Percentiles rank a stretch among this genome's conserved stretches.
These are phyloP conservation scores for Nephelium lappaceum DNA, from an alignment of 345 rosid species.

Conservation along the genomic window DNA sequence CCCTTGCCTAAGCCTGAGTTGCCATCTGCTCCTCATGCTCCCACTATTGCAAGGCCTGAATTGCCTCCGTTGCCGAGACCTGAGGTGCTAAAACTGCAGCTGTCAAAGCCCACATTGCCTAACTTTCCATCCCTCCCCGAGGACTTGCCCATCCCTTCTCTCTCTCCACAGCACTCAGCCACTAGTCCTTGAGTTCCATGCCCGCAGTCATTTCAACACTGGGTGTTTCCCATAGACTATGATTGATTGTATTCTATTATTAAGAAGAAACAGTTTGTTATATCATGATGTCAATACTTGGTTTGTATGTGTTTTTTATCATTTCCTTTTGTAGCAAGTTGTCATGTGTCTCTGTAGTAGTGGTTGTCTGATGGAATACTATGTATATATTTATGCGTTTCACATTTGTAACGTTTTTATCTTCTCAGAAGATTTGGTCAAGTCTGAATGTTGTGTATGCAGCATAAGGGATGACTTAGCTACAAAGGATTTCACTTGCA, in stretches of 20 bases:
- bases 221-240: too few relatives aligned
- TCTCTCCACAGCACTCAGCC: neutral
- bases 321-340: neutral
- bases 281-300: too few relatives aligned
- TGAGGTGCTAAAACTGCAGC: neutral
- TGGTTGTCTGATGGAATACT: neutral
- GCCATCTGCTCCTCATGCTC: neutral
- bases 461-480: neutral
- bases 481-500: neutral
- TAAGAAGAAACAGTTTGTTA: neutral
- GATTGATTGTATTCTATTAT: too few relatives aligned
- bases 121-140: constrained; percentile 23
- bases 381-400: too few relatives aligned
- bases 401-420: neutral
- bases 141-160: constrained; percentile 17
- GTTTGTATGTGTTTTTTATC: too few relatives aligned
- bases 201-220: neutral
- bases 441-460: too few relatives aligned
- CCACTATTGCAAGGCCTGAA: neutral
- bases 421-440: too few relatives aligned
- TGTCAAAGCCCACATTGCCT: constrained; percentile 4
- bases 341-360: neutral
- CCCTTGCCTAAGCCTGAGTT: constrained; percentile 7
- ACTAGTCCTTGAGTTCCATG: constrained; percentile 14
- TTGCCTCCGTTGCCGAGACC: neutral